Evolutionary conservation across 2,329 filamentous ascomycete genomes (phyloP).

Genomic region (Phialocephala sp.): DNA sequence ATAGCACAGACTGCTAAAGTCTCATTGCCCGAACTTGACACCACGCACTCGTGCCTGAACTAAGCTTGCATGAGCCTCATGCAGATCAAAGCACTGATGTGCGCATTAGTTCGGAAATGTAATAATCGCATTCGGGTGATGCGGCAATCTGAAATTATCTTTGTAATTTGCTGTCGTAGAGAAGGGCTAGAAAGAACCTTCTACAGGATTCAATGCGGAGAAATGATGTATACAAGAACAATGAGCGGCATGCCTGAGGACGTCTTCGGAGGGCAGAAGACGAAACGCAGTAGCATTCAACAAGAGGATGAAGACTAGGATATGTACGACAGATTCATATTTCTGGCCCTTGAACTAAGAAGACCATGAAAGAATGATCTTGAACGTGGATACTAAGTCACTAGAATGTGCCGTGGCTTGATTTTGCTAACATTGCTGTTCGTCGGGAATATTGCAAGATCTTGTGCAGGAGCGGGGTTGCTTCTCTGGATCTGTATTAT

Average conservation of each 20-base stretch:
- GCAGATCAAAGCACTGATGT: not conserved
- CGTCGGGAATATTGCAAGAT: not conserved
- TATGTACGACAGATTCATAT: too few species aligned
- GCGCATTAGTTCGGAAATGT: not conserved
- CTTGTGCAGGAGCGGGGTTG: constrained; percentile 23
- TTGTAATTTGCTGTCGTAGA: not conserved
- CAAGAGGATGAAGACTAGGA: too few species aligned
- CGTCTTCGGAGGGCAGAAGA: not conserved
- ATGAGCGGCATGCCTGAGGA: not conserved
- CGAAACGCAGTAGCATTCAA: too few species aligned
- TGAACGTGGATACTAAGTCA: not conserved
- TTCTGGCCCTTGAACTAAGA: too few species aligned
- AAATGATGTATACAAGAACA: not conserved
- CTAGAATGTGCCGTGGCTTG: not conserved
- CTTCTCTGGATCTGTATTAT: constrained; percentile 19
- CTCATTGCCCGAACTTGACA: not conserved
- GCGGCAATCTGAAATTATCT: not conserved
- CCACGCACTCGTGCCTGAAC: not conserved
- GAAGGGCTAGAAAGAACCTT: not conserved
- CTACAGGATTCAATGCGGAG: not conserved
- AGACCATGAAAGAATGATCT: not conserved
- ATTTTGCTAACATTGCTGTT: not conserved
- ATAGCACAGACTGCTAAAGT: too few species aligned
- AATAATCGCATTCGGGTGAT: not conserved
- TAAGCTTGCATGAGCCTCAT: not conserved